Evolutionary conservation across 805 yeast species (phyloP), one percentile per base, ranked within the genome.

Genomic region (Nakazawaea sp.): DNA sequence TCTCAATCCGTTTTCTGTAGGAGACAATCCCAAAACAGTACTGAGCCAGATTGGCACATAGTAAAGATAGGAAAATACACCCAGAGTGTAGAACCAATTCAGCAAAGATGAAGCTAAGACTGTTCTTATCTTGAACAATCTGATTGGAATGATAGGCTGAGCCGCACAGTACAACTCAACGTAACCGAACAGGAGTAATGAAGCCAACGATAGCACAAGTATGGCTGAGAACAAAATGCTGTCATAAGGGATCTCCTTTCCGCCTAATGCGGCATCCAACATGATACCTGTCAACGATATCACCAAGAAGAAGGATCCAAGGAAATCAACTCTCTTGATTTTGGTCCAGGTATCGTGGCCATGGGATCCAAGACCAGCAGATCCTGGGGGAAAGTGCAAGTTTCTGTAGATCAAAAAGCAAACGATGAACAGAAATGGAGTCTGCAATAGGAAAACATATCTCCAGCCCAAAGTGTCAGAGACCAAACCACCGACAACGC

Each of bases 51-150:
- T 66, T 1, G 96, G 96, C 3, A 78, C 66, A 55, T 78, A 85
- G 58, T 68, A 86, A 38, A 85, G 52, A 45, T 68, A 66, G 2
- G 87, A 62, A 52, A 72, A 82, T 13, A 72, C 69, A 1, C 76
- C 68, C 82, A 84, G 83, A 5, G 86, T 75, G 54, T 70, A 65
- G 47, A 82, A 78, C 75, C 84, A 76, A 54, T 79, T 80, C 30
- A 81, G 68, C 39, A 83, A 58, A 0, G 87, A 77, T 0, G 85
- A 76, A 8, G 80, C 68, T 24, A 78, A 53, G 15, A 84, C 70
- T 0, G 90, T 80, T 43, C 78, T 63, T 46, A 75, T 68, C 6
- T 60, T 56, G 45, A 82, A 58, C 34, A 83, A 56, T n/a, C 62
- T 57, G 27, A 82, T 62, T 1, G 90, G 89, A 36, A 82, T 64